Evolutionary conservation across 2,329 filamentous ascomycete species (phyloP), one percentile per base, ranked within the genome.

Genomic region (Epichloe elymi): DNA sequence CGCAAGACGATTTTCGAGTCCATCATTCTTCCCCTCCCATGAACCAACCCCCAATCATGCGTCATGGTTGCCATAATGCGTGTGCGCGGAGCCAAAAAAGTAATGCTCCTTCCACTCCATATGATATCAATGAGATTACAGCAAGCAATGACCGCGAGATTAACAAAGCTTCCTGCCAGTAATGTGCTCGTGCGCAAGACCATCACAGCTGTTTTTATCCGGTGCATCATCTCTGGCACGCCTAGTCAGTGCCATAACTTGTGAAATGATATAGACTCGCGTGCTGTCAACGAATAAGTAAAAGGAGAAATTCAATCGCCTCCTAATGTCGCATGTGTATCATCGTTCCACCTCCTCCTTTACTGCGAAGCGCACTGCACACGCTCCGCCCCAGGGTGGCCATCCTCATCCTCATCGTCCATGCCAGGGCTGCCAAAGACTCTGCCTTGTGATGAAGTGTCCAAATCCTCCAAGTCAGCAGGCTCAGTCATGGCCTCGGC

Each of bases 321-420:
- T 30, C 36, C 17, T 20, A 39, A 35, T 17, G 30, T n/a, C 11
- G 38, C 37, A n/a, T 20, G 11, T 14, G 19, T 3, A 38, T 23
- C 23, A 12, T 26, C 14, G n/a, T n/a, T 30, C 14, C 26, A 3
- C 5, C 8, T 8, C 12, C 19, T n/a, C 6, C 42, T 70, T 80
- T 90, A 93, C 79, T 93, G 87, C 36, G 86, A 88, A 52, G 87
- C 86, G 69, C 87, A 93, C 74, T 93, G 87, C 53, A 93, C 86
- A 56, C 87, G 81, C 74, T 90, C 86, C 46, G 74, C 85, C 55
- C 85, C 84, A 56, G 86, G 83, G 19, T 83, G 85, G 45, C 87
- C 85, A 44, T 89, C 82, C 7, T 90, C 86, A 12, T 90, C 86
- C 40, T 90, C 86, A 1, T 88, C 84, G 74, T 81, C 81, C 54